phyloP scores from a whole-genome alignment of 1,284 basidiomycete genomes.

The Albatrellus sp. region DNA sequence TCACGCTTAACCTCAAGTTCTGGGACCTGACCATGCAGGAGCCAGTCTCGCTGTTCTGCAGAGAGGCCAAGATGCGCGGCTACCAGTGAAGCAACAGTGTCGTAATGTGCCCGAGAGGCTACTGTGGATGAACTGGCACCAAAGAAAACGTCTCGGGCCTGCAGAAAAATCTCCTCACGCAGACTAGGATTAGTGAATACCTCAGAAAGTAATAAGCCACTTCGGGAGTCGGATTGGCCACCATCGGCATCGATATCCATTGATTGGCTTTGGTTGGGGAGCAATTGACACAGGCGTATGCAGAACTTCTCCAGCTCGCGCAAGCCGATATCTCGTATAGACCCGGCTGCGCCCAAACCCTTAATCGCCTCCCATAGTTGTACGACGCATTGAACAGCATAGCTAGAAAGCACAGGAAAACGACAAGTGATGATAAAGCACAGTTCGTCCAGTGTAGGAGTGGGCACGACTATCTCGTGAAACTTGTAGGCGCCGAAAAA shows the following conservation, averaged over 20 bases:
- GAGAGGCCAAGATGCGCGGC: conserved; percentile 60
- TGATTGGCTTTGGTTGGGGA: conserved; percentile 35
- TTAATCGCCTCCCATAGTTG: conserved; percentile 49
- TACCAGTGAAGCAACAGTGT: conserved; percentile 37
- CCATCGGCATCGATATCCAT: conserved; percentile 25
- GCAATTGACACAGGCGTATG: conserved; percentile 51
- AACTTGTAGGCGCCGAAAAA: conserved; percentile 84
- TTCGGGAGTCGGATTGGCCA: conserved; percentile 11
- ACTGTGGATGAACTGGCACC: conserved; percentile 51
- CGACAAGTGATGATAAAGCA: conserved; percentile 52
- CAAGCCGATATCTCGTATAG: conserved; percentile 58
- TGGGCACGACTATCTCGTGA: conserved; percentile 50
- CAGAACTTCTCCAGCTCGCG: conserved; percentile 89
- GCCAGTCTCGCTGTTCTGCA: conserved; percentile 42
- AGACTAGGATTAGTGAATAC: conserved; percentile 66
- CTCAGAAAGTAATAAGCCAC: conserved; percentile 18
- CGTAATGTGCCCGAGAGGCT: conserved; percentile 37
- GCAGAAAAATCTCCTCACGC: conserved; percentile 85
- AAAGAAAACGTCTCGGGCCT: conserved; percentile 89
- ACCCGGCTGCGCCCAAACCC: conserved; percentile 33
- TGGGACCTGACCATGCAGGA: conserved; percentile 49
- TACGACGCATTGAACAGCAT: conserved; percentile 38
- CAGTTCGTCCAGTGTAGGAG: conserved; percentile 59
- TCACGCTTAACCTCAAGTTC: conserved; percentile 61
- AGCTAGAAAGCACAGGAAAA: conserved; percentile 49